Evolutionary conservation across 352 stramenopile genomes (phyloP).

Genomic region (Thalassiosira tumida): DNA sequence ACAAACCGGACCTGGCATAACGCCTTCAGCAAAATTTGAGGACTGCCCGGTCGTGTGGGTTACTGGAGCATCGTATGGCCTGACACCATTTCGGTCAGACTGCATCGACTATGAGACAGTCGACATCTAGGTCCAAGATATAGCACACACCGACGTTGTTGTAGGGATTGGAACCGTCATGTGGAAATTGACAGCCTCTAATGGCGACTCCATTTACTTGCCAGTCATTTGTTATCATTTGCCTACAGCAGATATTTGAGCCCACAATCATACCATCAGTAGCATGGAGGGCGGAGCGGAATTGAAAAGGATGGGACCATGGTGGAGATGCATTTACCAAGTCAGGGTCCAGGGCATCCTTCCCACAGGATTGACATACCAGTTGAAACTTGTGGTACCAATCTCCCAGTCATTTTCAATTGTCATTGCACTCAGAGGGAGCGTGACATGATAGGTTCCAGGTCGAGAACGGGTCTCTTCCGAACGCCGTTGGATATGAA

Average conservation of each 20-base stretch:
- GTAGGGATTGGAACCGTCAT: slow-evolving; percentile 26
- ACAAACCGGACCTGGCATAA: not conserved
- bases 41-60: not conserved
- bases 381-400: not conserved
- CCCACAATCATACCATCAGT: slow-evolving; percentile 59
- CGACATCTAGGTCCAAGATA: slow-evolving; percentile 44
- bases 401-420: slow-evolving; percentile 40
- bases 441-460: not conserved
- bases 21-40: not conserved
- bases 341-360: not conserved
- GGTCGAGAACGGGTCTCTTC: not conserved
- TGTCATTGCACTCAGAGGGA: not conserved
- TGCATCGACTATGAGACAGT: slow-evolving; percentile 22
- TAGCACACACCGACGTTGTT: slow-evolving; percentile 8
- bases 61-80: not conserved
- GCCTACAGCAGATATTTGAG: slow-evolving; percentile 28
- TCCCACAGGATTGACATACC: not conserved
- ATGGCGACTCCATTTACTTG: slow-evolving; percentile 6
- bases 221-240: slow-evolving; percentile 33
- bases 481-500: not conserved
- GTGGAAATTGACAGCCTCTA: not conserved
- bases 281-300: not conserved
- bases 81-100: not conserved
- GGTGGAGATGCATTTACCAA: slow-evolving; percentile 1
- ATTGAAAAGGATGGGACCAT: not conserved